phyloP scores from a whole-genome alignment of 2,329 filamentous ascomycete species.

The Aspergillus clavatus region DNA sequence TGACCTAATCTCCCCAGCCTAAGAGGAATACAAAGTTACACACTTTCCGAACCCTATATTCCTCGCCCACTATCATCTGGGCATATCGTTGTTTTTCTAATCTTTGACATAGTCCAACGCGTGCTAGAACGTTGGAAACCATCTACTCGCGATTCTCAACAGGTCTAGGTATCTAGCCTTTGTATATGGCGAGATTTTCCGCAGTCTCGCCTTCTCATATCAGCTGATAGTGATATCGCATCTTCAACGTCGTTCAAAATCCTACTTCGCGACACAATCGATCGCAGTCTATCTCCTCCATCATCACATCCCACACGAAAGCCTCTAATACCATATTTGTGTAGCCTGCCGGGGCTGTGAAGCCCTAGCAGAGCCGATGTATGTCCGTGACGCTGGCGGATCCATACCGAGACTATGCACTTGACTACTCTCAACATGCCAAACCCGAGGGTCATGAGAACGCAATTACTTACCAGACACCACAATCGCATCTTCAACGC shows the following conservation, averaged over 20 bases:
- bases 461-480: conserved; percentile 58
- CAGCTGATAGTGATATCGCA: not conserved
- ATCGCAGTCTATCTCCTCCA: not conserved
- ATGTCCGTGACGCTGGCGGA: conserved; percentile 67
- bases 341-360: conserved; percentile 60
- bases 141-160: not conserved
- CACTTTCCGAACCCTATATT: not conserved
- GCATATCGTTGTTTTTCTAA: not conserved
- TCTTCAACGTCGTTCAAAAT: not conserved
- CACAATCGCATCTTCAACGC: conserved; percentile 36
- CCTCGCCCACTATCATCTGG: not conserved
- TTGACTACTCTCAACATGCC: conserved; percentile 67
- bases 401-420: conserved; percentile 72
- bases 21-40: not conserved
- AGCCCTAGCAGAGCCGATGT: conserved; percentile 72
- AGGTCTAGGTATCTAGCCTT: not conserved
- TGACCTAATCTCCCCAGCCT: not conserved
- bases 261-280: conserved; percentile 4
- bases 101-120: not conserved
- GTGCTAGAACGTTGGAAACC: not conserved
- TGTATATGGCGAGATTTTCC: not conserved
- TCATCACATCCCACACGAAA: not conserved
- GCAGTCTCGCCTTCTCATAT: not conserved
- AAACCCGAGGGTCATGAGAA: conserved; percentile 61
- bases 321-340: conserved; percentile 9